These are phyloP conservation scores for Wickerhamiella qilinensis DNA, from an alignment of 805 yeast species.

Conservation along the genomic window DNA sequence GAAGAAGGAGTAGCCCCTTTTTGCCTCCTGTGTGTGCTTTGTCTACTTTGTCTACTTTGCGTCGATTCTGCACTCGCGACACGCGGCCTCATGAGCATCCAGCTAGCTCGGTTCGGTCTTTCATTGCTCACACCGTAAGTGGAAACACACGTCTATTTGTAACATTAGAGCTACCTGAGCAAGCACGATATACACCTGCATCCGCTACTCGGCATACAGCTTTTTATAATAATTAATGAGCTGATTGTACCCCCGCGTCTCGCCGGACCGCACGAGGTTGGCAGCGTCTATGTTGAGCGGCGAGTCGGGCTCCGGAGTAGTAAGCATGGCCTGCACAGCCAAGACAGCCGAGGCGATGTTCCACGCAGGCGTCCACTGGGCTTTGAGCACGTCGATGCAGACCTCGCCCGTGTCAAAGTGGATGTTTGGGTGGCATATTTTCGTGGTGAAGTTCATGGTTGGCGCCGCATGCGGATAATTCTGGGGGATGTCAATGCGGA, in stretches of 20 bases:
- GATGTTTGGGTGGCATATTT: conserved; percentile 24
- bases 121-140: too few relatives aligned
- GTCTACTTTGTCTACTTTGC: conserved; percentile 17
- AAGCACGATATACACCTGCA: too few relatives aligned
- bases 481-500: conserved; percentile 26
- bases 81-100: too few relatives aligned
- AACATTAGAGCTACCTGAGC: too few relatives aligned
- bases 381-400: conserved; percentile 23
- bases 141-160: too few relatives aligned
- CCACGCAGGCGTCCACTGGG: conserved; percentile 28
- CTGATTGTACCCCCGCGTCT: conserved; percentile 16
- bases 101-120: too few relatives aligned
- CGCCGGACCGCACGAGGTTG: conserved; percentile 20
- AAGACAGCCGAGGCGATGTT: conserved; percentile 22
- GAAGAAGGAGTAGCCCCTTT: conserved; percentile 32
- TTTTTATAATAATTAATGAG: conserved; percentile 18
- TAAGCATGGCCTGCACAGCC: conserved; percentile 24
- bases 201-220: too few relatives aligned
- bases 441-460: conserved; percentile 24
- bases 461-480: conserved; percentile 38
- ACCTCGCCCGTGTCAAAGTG: conserved; percentile 25
- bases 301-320: conserved; percentile 23
- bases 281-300: conserved; percentile 28
- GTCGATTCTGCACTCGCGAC: conserved; percentile 17
- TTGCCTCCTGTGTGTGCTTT: conserved; percentile 14